These are phyloP conservation scores for Epichloe bromicola DNA, from an alignment of 2,329 filamentous ascomycete genomes.

Conservation along the genomic window DNA sequence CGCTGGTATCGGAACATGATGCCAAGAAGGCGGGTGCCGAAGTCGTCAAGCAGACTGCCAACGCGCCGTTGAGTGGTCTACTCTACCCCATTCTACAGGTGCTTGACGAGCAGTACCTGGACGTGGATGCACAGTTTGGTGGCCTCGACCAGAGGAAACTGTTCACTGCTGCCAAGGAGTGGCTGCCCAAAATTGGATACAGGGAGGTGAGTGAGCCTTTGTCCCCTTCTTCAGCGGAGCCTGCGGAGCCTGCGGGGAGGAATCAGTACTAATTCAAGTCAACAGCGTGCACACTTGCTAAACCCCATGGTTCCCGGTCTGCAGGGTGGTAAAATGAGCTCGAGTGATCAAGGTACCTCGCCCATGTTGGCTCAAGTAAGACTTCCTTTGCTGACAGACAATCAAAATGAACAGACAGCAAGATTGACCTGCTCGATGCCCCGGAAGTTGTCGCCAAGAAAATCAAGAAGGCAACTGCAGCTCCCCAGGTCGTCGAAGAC, in stretches of 20 bases:
- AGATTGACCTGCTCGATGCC: conserved; percentile 84
- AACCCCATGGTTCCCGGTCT: conserved; percentile 83
- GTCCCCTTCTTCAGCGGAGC: too few species aligned
- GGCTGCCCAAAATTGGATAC: conserved; percentile 77
- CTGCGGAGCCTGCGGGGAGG: background rate
- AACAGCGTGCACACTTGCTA: conserved; percentile 24
- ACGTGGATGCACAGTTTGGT: conserved; percentile 80
- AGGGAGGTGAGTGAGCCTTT: conserved; percentile 36
- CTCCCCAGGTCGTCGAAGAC: conserved; percentile 62
- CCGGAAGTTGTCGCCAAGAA: conserved; percentile 68
- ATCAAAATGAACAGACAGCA: conserved; percentile 45
- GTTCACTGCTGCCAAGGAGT: conserved; percentile 74
- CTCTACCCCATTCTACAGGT: conserved; percentile 54
- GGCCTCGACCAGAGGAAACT: conserved; percentile 79
- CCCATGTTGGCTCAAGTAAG: background rate
- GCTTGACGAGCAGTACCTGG: conserved; percentile 79
- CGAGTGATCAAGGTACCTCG: conserved; percentile 48
- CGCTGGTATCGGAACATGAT: conserved; percentile 61
- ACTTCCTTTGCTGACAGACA: background rate
- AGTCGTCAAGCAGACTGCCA: conserved; percentile 82
- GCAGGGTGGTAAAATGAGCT: conserved; percentile 74
- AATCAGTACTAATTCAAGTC: background rate
- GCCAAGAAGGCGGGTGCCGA: conserved; percentile 86
- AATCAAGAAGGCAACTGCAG: conserved; percentile 71
- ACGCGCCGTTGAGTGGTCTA: conserved; percentile 48